Conservation (phyloP, 2,329 filamentous ascomycete species). For the Penicillium sp. region DNA sequence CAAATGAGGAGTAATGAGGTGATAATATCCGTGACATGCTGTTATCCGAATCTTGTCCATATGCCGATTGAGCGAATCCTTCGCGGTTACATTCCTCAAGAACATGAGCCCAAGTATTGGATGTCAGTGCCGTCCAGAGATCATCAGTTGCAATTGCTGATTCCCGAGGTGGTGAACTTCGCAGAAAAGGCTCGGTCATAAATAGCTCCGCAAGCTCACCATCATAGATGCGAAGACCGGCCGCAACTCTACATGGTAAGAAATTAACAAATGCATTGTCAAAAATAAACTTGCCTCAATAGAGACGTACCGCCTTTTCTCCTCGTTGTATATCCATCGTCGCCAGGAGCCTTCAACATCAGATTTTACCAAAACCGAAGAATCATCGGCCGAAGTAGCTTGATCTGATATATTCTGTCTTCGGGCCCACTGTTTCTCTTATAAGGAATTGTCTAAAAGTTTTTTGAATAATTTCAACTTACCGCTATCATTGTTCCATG, state of each 20-base stretch:
- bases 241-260: background rate
- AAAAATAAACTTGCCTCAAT: background rate
- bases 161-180: slow-evolving; percentile 1
- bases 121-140: slow-evolving; percentile 3
- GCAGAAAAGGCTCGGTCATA: slow-evolving; percentile 20
- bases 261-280: background rate
- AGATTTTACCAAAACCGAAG: background rate
- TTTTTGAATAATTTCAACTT: background rate
- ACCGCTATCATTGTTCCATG: slow-evolving; percentile 6
- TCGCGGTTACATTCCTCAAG: background rate
- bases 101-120: background rate
- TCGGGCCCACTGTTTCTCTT: slow-evolving; percentile 3
- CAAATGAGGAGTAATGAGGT: background rate
- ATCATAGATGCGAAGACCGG: slow-evolving; percentile 24
- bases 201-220: slow-evolving; percentile 26
- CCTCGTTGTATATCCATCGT: slow-evolving; percentile 5
- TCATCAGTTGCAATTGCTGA: background rate
- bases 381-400: background rate
- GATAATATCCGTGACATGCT: background rate
- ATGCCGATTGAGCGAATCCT: background rate
- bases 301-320: slow-evolving; percentile 4
- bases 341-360: slow-evolving; percentile 6
- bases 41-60: background rate
- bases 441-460: background rate
- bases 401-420: slow-evolving; percentile 5